Evolutionary conservation across 73 alveolate genomes (phyloP), one percentile per base, ranked within the genome.

Genomic region (Stentor coeruleus): DNA sequence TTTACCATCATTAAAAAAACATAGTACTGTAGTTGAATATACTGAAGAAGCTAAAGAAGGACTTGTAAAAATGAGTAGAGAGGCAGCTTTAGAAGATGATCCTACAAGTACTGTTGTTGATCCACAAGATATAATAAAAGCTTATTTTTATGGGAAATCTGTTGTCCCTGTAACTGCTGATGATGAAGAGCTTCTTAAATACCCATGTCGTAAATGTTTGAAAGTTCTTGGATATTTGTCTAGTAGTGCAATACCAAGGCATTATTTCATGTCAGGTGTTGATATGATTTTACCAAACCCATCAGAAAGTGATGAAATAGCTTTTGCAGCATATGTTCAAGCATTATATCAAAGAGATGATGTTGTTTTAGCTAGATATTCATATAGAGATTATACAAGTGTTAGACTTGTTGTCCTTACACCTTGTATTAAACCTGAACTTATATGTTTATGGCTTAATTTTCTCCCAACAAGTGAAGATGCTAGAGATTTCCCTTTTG

Each of bases 381-480:
- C 94, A 15, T 85, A 86, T 33, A 81, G 98, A 58, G 89, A 91
- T 79, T 92, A 92, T 75, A 85, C 93, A 15, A 88, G 87, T 31
- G 98, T 98, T 3, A 95, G 90, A 80, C 90, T 96, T 39, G 97
- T 92, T 0, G 98, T 93, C 49, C 90, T 96, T 39, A 58, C 91
- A 39, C 99, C 99, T 26, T 93, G 94, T 84, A 86, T 91, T 58
- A 79, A 94, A 4, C 84, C 92, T 42, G 91, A 90, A 33, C 92
- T 91, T 60, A 93, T 93, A 59, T 90, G 98, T 57, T 87, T 96
- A 35, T 91, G 89, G 90, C 82, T 96, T 95, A 92, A 92, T 76
- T 33, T 86, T 28, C 74, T 96, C 57, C 98, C 99, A n/a, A 96
- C 99, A 36, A 88, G 87, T 31, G 99, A 96, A 86, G 99, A 95